phyloP scores from a whole-genome alignment of 257 asterid genomes.

The Solanum sejunctum region DNA sequence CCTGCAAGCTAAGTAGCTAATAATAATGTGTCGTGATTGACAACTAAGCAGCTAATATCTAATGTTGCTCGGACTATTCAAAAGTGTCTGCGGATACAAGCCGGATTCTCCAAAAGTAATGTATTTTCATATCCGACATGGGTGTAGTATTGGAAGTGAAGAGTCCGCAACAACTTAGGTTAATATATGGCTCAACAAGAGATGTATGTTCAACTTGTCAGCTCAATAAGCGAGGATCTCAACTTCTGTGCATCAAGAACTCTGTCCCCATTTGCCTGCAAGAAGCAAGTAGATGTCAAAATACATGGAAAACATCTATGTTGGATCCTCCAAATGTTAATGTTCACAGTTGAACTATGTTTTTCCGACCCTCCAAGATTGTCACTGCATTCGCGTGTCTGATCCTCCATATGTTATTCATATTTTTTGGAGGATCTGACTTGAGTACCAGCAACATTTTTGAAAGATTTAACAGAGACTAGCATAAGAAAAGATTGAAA shows the following conservation, averaged over 20 bases:
- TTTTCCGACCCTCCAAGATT: background rate
- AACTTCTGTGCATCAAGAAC: background rate
- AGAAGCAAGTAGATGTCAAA: background rate
- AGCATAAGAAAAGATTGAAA: background rate
- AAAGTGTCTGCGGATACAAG: too few species aligned
- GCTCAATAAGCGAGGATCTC: background rate
- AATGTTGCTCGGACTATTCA: too few species aligned
- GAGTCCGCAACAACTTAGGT: too few species aligned
- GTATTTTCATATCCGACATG: too few species aligned
- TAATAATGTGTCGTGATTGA: background rate
- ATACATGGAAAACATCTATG: background rate
- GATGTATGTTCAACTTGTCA: background rate
- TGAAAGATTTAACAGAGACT: background rate
- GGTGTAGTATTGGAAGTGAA: too few species aligned
- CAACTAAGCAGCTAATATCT: background rate
- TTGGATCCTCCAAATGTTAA: background rate
- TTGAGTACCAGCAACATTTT: background rate
- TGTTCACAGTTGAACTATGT: background rate
- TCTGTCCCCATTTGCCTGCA: slow-evolving; percentile 2
- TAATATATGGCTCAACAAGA: background rate
- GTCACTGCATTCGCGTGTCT: background rate
- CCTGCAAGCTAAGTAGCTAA: background rate
- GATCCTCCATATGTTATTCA: background rate
- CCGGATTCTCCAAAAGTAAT: too few species aligned
- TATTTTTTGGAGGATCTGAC: background rate